These are phyloP conservation scores for Alternaria atra DNA, from an alignment of 2,329 filamentous ascomycete species.

Conservation along the genomic window DNA sequence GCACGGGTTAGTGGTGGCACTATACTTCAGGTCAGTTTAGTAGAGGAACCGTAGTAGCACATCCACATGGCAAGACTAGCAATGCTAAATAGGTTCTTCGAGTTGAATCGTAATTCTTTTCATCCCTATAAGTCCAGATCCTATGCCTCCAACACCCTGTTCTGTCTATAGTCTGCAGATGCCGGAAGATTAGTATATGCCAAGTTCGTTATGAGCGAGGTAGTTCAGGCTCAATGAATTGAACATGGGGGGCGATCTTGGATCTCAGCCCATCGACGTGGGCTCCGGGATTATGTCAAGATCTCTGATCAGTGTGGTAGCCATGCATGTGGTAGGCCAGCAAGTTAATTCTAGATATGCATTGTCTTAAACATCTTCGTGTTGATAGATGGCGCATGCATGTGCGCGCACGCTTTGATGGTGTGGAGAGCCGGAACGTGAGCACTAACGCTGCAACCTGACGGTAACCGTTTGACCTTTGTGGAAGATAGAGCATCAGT, in stretches of 20 bases:
- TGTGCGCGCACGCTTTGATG: background rate
- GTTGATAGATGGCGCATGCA: background rate
- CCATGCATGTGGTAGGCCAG: background rate
- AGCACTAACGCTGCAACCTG: slow-evolving; percentile 8
- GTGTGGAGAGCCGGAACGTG: slow-evolving; percentile 14
- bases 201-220: background rate
- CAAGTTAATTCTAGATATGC: background rate
- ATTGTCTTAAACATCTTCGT: background rate
- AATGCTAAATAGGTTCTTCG: background rate
- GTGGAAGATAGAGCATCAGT: background rate
- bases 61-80: background rate
- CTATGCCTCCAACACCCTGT: background rate
- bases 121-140: background rate
- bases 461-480: slow-evolving; percentile 2
- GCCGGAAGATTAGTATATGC: background rate
- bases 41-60: background rate
- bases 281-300: background rate
- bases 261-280: slow-evolving; percentile 10
- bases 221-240: background rate
- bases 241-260: background rate
- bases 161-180: background rate
- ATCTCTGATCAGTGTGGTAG: slow-evolving; percentile 1
- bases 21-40: background rate
- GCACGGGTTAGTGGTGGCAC: background rate
- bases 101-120: background rate